Conservation (phyloP, 2,329 filamentous ascomycete genomes). For the Myrmaecium sp. region DNA sequence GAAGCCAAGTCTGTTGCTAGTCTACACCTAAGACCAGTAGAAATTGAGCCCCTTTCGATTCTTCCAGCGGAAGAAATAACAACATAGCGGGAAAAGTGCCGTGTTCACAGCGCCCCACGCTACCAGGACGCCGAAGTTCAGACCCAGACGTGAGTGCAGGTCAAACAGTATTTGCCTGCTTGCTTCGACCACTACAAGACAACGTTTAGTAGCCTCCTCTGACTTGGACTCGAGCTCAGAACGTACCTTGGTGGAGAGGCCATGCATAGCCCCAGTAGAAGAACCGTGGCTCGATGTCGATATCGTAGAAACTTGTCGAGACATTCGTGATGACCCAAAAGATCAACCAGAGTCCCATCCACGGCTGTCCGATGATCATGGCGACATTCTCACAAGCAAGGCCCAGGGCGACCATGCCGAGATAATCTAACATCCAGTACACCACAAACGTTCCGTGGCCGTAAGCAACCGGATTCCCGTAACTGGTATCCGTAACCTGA, state of each 20-base stretch:
- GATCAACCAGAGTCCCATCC: constrained; percentile 46
- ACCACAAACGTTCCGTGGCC: constrained; percentile 41
- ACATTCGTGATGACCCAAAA: constrained; percentile 54
- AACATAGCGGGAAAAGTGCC: constrained; percentile 34
- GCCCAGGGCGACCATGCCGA: constrained; percentile 46
- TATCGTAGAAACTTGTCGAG: constrained; percentile 39
- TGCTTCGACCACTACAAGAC: constrained; percentile 37
- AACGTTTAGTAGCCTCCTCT: too few species aligned
- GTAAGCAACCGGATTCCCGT: constrained; percentile 35
- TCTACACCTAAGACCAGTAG: constrained; percentile 3
- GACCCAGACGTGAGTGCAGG: constrained; percentile 37
- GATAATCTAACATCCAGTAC: constrained; percentile 47
- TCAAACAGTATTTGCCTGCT: constrained; percentile 45
- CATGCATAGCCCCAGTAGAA: constrained; percentile 47
- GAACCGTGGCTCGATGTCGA: constrained; percentile 41
- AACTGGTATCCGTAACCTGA: constrained; percentile 15
- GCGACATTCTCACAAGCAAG: constrained; percentile 48
- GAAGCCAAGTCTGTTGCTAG: too few species aligned
- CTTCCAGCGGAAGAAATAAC: constrained; percentile 26
- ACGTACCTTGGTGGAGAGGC: constrained; percentile 41
- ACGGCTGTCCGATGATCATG: constrained; percentile 44
- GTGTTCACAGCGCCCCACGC: constrained; percentile 39
- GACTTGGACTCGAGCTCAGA: not conserved
- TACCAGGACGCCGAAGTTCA: constrained; percentile 44
- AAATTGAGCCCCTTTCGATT: constrained; percentile 4